Evolutionary conservation across 2,329 filamentous ascomycete species (phyloP).

Genomic region (Aspergillus arachidicola): DNA sequence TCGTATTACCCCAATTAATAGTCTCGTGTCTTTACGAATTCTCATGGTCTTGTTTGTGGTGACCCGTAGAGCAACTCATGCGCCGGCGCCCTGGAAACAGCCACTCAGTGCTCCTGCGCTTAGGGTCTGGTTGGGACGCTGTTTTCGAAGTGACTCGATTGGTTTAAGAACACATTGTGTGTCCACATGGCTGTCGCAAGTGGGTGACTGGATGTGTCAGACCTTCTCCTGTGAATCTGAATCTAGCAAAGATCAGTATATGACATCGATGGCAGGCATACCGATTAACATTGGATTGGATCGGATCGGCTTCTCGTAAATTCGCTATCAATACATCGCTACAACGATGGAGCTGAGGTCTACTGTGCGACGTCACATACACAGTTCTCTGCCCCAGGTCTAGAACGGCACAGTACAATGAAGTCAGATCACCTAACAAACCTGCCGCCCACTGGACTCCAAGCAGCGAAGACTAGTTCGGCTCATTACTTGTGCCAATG

Average conservation of each 20-base stretch:
- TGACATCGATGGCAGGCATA: not conserved
- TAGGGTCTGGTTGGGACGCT: not conserved
- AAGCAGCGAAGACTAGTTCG: not conserved
- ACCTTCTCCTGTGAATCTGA: not conserved
- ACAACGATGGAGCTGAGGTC: not conserved
- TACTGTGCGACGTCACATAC: conserved; percentile 8
- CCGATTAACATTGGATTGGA: not conserved
- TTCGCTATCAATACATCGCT: conserved; percentile 2
- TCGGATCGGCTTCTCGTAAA: not conserved
- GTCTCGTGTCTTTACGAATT: not conserved
- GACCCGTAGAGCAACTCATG: not conserved
- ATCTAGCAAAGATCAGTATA: not conserved
- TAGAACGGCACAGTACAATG: not conserved
- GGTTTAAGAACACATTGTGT: not conserved
- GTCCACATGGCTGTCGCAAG: not conserved
- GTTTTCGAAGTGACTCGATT: not conserved
- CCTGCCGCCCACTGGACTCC: not conserved
- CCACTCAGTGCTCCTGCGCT: not conserved
- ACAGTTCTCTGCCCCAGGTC: conserved; percentile 2
- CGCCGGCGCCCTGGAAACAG: not conserved
- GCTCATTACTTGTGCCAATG: not conserved
- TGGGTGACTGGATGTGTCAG: not conserved
- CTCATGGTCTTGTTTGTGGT: not conserved
- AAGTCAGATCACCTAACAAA: not conserved
- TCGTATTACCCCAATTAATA: not conserved